Base-by-base conservation (phyloP, 208 protist genomes). In the Strigomonas culicis region DNA sequence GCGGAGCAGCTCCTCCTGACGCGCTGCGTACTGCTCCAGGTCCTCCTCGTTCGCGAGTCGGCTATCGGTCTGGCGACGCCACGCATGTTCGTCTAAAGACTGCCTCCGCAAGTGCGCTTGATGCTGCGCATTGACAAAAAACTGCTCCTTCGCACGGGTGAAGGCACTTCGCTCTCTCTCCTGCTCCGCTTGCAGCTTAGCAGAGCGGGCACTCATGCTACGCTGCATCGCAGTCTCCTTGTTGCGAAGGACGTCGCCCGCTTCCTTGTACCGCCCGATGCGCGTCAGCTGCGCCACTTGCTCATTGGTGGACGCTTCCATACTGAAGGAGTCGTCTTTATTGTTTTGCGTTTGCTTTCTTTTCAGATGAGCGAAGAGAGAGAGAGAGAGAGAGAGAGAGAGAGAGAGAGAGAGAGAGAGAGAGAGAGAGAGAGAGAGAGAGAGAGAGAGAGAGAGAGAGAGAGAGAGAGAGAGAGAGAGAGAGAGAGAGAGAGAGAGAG, bases 91-190 rank as follows among this genome's bases (percentile, higher is more conserved):
- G 30, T 47, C 66, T 32, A 53, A 58, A 0, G 3, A 19, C 59
- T 74, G 52, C 41, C 82, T 36, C 15, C 41, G 31, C n/a, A 66
- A 31, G 7, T 53, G 25, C 1, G 63, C 53, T 1, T 52, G 57
- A 8, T 62, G 22, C 30, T 74, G 62, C 31, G 63, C 49, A 43
- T 84, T 52, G 25, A 52, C 39, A 11, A 64, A 31, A 4, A 44
- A 46, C 27, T 70, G 61, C 4, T 43, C 43, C 53, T 75, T 77
- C 1, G 84, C 77, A 19, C 77, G 67, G 21, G 74, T 60, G 70
- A 90, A 80, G 2, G 75, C 51, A 49, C 77, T 76, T 73, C 74
- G 82, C 62, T 90, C 70, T 15, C 68, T 47, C n/a, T 78, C 75
- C 41, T 80, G 81, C n/a, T 80, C 79, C 44, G 74, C 70, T 8